phyloP scores from a whole-genome alignment of 192 early-diverging fungal genomes.

The Backusella macrospora region DNA sequence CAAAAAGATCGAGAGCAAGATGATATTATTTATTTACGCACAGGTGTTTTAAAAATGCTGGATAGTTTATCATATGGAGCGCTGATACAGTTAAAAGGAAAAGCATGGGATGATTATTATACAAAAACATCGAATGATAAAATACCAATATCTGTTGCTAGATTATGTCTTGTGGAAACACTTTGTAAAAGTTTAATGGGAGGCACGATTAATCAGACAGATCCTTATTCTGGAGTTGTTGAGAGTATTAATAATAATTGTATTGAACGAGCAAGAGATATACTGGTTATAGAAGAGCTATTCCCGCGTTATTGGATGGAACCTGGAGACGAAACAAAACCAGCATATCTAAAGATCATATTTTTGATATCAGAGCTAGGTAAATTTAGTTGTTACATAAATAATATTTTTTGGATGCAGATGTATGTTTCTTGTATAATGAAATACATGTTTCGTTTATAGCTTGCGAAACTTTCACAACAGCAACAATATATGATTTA shows the following conservation, averaged over 20 bases:
- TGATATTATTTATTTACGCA: not conserved
- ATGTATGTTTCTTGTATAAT: not conserved
- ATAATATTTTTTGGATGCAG: not conserved
- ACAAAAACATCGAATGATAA: not conserved
- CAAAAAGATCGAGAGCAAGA: not conserved
- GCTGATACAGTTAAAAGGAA: slow-evolving; percentile 17
- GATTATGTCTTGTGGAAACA: slow-evolving; percentile 28
- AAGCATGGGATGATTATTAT: slow-evolving; percentile 23
- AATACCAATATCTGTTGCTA: slow-evolving; percentile 17
- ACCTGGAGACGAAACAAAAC: not conserved
- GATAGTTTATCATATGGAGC: slow-evolving; percentile 23
- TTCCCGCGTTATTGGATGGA: slow-evolving; percentile 31
- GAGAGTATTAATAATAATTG: not conserved
- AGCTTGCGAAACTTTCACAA: slow-evolving; percentile 25
- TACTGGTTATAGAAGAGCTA: slow-evolving; percentile 7
- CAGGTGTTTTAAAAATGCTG: slow-evolving; percentile 20
- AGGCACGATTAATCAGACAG: not conserved
- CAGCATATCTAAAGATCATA: slow-evolving; percentile 16
- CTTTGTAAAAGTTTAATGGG: slow-evolving; percentile 33
- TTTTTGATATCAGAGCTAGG: slow-evolving; percentile 28
- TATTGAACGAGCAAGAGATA: slow-evolving; percentile 9
- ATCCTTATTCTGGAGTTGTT: slow-evolving; percentile 17
- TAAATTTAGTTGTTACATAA: not conserved
- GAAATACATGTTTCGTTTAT: not conserved
- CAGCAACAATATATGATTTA: slow-evolving; percentile 19